phyloP scores from a whole-genome alignment of 2,329 filamentous ascomycete genomes.

The Dactylellina haptotyla region DNA sequence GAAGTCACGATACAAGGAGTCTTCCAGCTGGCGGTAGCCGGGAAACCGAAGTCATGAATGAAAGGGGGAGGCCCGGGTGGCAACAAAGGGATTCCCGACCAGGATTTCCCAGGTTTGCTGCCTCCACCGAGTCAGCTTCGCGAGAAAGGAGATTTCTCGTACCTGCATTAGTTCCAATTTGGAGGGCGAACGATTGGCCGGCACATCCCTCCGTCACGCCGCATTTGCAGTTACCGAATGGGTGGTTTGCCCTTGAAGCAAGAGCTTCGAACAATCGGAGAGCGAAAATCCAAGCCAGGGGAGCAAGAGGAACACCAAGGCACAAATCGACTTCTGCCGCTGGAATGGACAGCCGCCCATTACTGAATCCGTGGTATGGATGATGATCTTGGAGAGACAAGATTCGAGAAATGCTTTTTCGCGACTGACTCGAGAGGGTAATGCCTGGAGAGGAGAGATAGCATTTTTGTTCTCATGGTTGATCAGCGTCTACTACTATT shows the following conservation, averaged over 20 bases:
- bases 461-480: conserved; percentile 8
- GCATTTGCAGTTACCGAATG: conserved; percentile 38
- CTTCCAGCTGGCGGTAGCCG: conserved; percentile 29
- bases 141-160: conserved; percentile 34
- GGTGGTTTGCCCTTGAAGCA: conserved; percentile 30
- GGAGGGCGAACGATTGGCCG: conserved; percentile 28
- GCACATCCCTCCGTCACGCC: conserved; percentile 40
- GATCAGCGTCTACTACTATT: conserved; percentile 36
- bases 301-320: not conserved
- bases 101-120: conserved; percentile 33
- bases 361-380: conserved; percentile 21
- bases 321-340: conserved; percentile 9
- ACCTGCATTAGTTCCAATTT: conserved; percentile 53
- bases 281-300: not conserved
- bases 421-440: conserved; percentile 15
- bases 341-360: conserved; percentile 40
- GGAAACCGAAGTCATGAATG: conserved; percentile 45
- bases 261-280: conserved; percentile 20
- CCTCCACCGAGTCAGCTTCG: conserved; percentile 23
- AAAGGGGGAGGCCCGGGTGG: conserved; percentile 51
- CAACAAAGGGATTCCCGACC: conserved; percentile 30
- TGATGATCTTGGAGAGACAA: conserved; percentile 25
- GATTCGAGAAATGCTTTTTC: conserved; percentile 15
- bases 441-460: conserved; percentile 14
- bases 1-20: conserved; percentile 25